Evolutionary conservation across 2,329 filamentous ascomycete species (phyloP).

Genomic region (Cytospora piceae): DNA sequence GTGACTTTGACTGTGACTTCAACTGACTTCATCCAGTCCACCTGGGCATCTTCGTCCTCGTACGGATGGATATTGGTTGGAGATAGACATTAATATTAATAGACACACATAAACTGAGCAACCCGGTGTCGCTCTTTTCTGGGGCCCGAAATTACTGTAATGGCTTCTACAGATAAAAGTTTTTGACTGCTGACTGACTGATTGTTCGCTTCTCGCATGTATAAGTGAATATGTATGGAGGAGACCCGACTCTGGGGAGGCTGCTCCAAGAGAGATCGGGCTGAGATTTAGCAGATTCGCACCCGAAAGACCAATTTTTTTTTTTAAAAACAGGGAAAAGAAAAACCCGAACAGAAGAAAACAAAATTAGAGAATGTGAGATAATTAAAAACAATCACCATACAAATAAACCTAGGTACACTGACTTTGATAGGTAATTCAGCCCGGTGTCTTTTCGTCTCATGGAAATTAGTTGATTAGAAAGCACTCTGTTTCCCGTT

Average conservation of each 20-base stretch:
- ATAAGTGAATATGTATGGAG: too few relatives aligned
- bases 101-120: neutral
- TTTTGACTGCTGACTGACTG: neutral
- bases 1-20: neutral
- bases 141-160: neutral
- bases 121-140: neutral
- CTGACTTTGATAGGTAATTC: neutral
- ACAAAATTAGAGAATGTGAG: too few relatives aligned
- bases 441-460: neutral
- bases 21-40: constrained; percentile 11
- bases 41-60: too few relatives aligned
- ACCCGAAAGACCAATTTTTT: too few relatives aligned
- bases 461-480: neutral
- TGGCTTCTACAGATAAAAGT: neutral
- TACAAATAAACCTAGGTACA: neutral
- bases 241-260: too few relatives aligned
- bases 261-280: too few relatives aligned
- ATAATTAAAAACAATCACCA: too few relatives aligned
- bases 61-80: too few relatives aligned
- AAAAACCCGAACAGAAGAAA: too few relatives aligned
- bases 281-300: too few relatives aligned
- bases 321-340: too few relatives aligned
- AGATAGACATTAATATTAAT: constrained; percentile 3
- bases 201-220: neutral
- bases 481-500: neutral